These are phyloP conservation scores for Pluteus cervinus DNA, from an alignment of 768 basidiomycete species.

Conservation along the genomic window DNA sequence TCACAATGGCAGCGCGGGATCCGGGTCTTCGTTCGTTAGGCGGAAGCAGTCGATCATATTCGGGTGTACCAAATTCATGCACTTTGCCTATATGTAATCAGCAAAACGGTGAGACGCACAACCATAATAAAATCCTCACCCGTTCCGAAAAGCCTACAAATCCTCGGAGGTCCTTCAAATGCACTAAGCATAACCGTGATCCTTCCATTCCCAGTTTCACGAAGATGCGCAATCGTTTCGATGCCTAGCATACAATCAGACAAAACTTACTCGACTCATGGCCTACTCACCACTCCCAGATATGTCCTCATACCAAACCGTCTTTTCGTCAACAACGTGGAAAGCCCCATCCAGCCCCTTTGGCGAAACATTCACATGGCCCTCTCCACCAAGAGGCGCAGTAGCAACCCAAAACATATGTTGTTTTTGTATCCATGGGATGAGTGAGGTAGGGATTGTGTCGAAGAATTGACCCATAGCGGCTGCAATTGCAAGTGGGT, in stretches of 20 bases:
- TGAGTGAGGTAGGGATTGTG: constrained; percentile 44
- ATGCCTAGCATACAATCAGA: no score
- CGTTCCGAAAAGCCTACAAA: constrained; percentile 52
- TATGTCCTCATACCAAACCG: constrained; percentile 72
- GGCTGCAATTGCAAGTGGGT: no score
- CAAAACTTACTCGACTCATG: no score
- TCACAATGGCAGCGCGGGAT: constrained; percentile 54
- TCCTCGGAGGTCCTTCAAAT: constrained; percentile 55
- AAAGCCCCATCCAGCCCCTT: constrained; percentile 59
- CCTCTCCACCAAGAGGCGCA: constrained; percentile 49
- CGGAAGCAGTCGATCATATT: constrained; percentile 49
- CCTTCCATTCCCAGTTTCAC: constrained; percentile 57
- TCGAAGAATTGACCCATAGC: constrained; percentile 55
- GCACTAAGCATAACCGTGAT: constrained; percentile 61
- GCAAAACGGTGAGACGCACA: neutral
- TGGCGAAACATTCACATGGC: constrained; percentile 64
- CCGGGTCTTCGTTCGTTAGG: constrained; percentile 42
- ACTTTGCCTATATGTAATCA: constrained; percentile 40
- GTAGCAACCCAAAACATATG: constrained; percentile 71
- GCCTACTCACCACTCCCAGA: constrained; percentile 63
- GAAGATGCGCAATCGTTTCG: constrained; percentile 42
- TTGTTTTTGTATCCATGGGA: constrained; percentile 55
- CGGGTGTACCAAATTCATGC: constrained; percentile 57
- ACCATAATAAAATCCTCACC: constrained; percentile 29
- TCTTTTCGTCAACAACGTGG: constrained; percentile 45